phyloP scores from a whole-genome alignment of 345 rosid species.

The Melastoma malabathricum region DNA sequence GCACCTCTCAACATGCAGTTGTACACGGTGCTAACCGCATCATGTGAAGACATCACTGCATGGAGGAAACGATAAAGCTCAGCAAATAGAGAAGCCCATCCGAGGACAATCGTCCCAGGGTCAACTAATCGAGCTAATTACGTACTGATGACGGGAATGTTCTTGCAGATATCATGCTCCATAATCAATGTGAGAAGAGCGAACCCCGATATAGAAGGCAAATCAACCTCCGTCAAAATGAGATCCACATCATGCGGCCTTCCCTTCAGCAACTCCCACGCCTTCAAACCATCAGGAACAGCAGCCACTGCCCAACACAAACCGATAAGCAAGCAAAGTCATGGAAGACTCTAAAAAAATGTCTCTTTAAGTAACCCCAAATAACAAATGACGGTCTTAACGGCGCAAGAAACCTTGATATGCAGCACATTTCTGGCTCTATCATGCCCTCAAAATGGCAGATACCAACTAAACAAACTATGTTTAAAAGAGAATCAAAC shows the following conservation, averaged over 20 bases:
- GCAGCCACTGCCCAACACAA: constrained; percentile 43
- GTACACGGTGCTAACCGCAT: constrained; percentile 71
- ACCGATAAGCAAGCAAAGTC: constrained; percentile 6
- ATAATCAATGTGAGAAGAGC: constrained; percentile 71
- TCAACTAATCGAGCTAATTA: neutral
- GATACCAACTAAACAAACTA: too few relatives aligned
- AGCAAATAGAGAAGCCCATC: too few relatives aligned
- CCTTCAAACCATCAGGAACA: constrained; percentile 80
- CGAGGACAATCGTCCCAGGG: too few relatives aligned
- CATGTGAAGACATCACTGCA: constrained; percentile 94
- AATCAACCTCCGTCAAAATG: constrained; percentile 79
- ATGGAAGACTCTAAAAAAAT: constrained; percentile 1
- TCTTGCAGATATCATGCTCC: constrained; percentile 90
- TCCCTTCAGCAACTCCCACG: constrained; percentile 85
- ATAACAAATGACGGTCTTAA: too few relatives aligned
- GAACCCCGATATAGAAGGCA: constrained; percentile 81
- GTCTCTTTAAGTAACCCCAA: neutral
- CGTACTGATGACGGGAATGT: constrained; percentile 90
- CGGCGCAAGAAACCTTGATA: too few relatives aligned
- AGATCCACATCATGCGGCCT: constrained; percentile 52
- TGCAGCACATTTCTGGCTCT: too few relatives aligned
- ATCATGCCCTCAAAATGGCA: too few relatives aligned
- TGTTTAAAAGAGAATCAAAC: too few relatives aligned
- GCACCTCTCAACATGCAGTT: constrained; percentile 94
- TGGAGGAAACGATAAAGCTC: neutral